Base-by-base conservation (phyloP, 108 stramenopile species). In the Tribonema minus region DNA sequence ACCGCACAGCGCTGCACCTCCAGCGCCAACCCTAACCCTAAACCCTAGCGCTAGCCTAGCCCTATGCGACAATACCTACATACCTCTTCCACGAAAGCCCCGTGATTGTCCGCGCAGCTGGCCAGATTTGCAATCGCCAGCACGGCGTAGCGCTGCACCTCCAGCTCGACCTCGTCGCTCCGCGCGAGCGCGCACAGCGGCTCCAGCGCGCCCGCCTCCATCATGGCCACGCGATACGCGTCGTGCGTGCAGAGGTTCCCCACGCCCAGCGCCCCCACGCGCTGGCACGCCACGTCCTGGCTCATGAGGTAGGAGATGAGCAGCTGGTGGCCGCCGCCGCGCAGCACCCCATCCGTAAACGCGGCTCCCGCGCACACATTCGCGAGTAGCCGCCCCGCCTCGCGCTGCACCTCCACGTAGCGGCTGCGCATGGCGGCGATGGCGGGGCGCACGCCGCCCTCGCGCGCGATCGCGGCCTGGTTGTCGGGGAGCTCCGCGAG, bases 81-180 rank as follows among this genome's bases (percentile, higher is more conserved):
- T 20, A 54, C 46, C 46, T 92, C 90, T 20, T 81, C 78, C 26
- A 91, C 80, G 71, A 93, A 90, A 12, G 80, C 71, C 33, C 79
- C 82, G 71, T 93, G 92, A 80, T 90, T 92, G 29, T 86, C 87
- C 59, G 86, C 84, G 2, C 81, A 80, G 2, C 89, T 83, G 28
- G 91, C 91, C 15, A 92, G 85, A 79, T 93, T 92, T 28, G 91
- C 90, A 58, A 91, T 88, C 5, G 86, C 90, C 25, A 93, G 73
- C 63, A 89, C 89, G 5, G 90, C 81, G 67, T 89, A 87, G 32
- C 91, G 86, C 61, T 92, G 87, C 30, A 91, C 89, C 65, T 93
- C 92, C 12, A 89, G 54, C 61, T 93, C 89, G 15, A 88, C 77
- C 29, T 91, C 89, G 41, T 87, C 90, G 33, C 88, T 89, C 33